Evolutionary conservation across 2,329 filamentous ascomycete species (phyloP).

Genomic region (Aspergillus sp.): DNA sequence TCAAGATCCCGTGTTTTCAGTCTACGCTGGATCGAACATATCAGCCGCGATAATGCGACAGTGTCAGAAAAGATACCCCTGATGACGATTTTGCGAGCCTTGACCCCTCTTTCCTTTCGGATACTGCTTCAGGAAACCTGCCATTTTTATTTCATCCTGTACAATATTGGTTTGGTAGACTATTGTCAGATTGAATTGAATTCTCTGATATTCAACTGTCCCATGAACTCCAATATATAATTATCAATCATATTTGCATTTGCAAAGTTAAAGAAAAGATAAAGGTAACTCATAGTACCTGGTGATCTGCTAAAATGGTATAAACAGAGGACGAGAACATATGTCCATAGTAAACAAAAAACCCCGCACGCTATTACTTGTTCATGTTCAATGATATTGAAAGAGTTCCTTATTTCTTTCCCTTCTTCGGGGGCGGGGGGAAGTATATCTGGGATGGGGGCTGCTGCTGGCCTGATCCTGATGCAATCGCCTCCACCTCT

Average conservation of each 20-base stretch:
- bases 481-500: conserved; percentile 19
- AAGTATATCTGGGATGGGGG: conserved; percentile 38
- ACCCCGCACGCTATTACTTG: neutral
- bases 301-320: conserved; percentile 2
- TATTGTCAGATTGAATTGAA: neutral
- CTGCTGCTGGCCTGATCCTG: conserved; percentile 16
- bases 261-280: neutral
- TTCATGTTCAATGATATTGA: neutral
- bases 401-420: conserved; percentile 23
- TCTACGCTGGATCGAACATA: neutral
- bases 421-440: conserved; percentile 45
- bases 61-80: conserved; percentile 10
- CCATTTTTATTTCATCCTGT: neutral
- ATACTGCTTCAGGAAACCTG: no score
- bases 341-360: neutral
- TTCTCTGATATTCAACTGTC: neutral
- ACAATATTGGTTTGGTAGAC: neutral
- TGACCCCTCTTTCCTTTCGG: neutral
- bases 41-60: neutral
- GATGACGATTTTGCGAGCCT: neutral
- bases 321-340: neutral
- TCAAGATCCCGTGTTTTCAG: neutral
- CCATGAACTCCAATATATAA: neutral
- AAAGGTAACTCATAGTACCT: conserved; percentile 4
- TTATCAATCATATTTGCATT: neutral